phyloP scores from a whole-genome alignment of 192 early-diverging fungal genomes.

The Coemansia sp. region DNA sequence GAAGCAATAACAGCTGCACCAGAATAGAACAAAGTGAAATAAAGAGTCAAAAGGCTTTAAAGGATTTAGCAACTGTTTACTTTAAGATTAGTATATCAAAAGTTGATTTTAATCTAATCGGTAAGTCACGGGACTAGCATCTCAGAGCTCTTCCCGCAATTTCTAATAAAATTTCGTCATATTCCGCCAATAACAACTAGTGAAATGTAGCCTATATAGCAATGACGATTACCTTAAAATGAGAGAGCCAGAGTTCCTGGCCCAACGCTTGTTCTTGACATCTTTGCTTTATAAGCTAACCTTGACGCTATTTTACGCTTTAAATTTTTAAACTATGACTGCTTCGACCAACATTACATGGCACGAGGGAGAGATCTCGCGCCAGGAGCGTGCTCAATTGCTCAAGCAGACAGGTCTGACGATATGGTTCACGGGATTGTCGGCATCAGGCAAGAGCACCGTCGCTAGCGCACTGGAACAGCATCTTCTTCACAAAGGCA shows the following conservation, averaged over 20 bases:
- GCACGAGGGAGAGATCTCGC: constrained; percentile 76
- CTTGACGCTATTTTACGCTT: not conserved
- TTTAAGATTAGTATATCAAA: not conserved
- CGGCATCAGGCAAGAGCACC: constrained; percentile 93
- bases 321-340: not conserved
- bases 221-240: not conserved
- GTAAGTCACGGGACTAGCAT: not conserved
- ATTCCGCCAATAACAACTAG: constrained; percentile 15
- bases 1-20: not conserved
- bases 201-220: not conserved
- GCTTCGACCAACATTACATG: constrained; percentile 82
- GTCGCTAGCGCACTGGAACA: constrained; percentile 89
- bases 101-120: not conserved
- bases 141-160: not conserved
- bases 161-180: constrained; percentile 2
- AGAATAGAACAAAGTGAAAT: not conserved
- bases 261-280: not conserved
- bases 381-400: constrained; percentile 69
- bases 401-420: constrained; percentile 73
- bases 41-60: not conserved
- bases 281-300: not conserved
- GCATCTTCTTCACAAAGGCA: constrained; percentile 69
- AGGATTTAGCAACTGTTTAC: not conserved
- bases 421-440: constrained; percentile 93
- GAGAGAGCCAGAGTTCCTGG: not conserved